Evolutionary conservation across 73 alveolate species (phyloP).

Genomic region (Blepharisma japonicum): DNA sequence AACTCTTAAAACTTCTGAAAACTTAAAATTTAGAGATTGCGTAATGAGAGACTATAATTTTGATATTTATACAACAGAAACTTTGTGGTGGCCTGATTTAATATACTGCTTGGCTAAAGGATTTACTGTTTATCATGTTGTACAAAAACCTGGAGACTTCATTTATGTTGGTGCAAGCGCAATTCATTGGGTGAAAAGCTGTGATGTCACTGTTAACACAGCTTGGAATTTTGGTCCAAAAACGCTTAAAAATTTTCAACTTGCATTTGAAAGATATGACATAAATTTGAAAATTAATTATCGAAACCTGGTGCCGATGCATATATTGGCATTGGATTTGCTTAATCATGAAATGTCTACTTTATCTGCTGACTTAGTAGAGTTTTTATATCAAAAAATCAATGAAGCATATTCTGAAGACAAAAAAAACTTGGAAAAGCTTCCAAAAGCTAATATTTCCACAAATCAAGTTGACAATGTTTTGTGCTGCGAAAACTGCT

Average conservation of each 20-base stretch:
- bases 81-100: conserved; percentile 57
- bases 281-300: conserved; percentile 46
- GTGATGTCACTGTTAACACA: conserved; percentile 58
- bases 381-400: neutral
- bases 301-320: conserved; percentile 46
- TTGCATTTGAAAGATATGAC: conserved; percentile 48
- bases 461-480: neutral
- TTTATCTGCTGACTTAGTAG: neutral
- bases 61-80: conserved; percentile 61
- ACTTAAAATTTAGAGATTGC: conserved; percentile 37
- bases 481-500: neutral
- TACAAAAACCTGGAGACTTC: conserved; percentile 55
- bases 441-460: neutral
- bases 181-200: conserved; percentile 67
- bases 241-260: conserved; percentile 37
- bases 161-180: conserved; percentile 67
- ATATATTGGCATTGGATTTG: conserved; percentile 48
- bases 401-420: neutral
- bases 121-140: conserved; percentile 42
- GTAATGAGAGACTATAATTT: conserved; percentile 32
- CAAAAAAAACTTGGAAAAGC: neutral
- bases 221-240: conserved; percentile 72
- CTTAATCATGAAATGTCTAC: conserved; percentile 47
- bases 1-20: conserved; percentile 41
- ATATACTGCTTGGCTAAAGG: conserved; percentile 44